These are phyloP conservation scores for Phytophthora ohioensis DNA, from an alignment of 352 stramenopile species.

Conservation along the genomic window DNA sequence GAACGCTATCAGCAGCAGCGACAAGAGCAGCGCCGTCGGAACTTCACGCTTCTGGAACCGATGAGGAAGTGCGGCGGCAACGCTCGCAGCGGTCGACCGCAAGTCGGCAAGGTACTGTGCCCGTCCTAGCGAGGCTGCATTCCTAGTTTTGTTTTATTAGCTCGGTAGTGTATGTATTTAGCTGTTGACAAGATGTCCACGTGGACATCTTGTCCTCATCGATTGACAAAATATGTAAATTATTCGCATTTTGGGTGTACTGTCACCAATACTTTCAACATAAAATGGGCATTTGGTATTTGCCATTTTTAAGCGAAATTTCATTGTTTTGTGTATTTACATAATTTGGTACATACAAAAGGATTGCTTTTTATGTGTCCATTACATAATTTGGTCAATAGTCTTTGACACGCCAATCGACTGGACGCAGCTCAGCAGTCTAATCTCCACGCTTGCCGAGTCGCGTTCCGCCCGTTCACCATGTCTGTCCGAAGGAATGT, in stretches of 20 bases:
- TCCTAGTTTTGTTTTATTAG: slow-evolving; percentile 38
- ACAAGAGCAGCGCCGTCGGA: slow-evolving; percentile 39
- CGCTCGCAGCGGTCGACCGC: slow-evolving; percentile 24
- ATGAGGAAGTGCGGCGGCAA: slow-evolving; percentile 42
- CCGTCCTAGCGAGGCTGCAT: slow-evolving; percentile 34
- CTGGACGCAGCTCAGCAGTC: slow-evolving; percentile 20
- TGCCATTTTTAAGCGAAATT: no score
- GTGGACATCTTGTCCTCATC: slow-evolving; percentile 9
- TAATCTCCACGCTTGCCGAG: slow-evolving; percentile 10
- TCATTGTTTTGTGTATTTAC: no score
- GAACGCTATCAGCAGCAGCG: slow-evolving; percentile 45
- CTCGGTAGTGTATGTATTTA: slow-evolving; percentile 18
- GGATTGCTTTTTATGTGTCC: not conserved
- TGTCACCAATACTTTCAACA: no score
- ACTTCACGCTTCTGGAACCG: slow-evolving; percentile 36
- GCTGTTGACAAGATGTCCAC: slow-evolving; percentile 3
- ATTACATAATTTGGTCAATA: slow-evolving; percentile 4
- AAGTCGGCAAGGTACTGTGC: slow-evolving; percentile 45
- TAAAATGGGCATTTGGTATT: no score
- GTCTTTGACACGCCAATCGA: slow-evolving; percentile 21
- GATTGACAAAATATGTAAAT: slow-evolving; percentile 10
- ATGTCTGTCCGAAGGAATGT: slow-evolving; percentile 95
- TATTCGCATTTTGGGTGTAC: no score
- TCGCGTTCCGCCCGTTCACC: not conserved
- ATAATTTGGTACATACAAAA: no score